phyloP scores from a whole-genome alignment of 2,329 filamentous ascomycete species.

The Fusarium sp. region DNA sequence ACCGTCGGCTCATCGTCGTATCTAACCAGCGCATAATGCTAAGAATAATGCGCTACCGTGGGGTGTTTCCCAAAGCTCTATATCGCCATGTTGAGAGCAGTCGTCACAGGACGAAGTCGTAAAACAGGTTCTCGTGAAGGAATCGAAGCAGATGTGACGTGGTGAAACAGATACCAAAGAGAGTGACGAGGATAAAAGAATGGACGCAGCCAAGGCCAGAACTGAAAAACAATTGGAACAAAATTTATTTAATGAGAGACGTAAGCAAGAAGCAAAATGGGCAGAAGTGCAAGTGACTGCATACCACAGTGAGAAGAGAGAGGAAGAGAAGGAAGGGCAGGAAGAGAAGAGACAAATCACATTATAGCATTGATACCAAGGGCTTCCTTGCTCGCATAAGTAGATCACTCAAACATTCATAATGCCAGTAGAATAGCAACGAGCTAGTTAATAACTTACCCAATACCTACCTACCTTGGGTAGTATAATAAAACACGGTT shows the following conservation, averaged over 20 bases:
- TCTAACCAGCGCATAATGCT: conserved; percentile 33
- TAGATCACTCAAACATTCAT: neutral
- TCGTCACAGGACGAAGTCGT: neutral
- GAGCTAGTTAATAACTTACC: conserved; percentile 17
- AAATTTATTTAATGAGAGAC: conserved; percentile 28
- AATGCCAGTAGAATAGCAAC: conserved; percentile 7
- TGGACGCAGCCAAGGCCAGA: conserved; percentile 41
- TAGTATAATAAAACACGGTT: conserved; percentile 9
- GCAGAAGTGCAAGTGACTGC: conserved; percentile 17
- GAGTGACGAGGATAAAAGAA: conserved; percentile 27
- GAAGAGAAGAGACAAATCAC: conserved; percentile 29
- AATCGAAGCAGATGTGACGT: conserved; percentile 16
- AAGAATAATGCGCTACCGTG: conserved; percentile 18
- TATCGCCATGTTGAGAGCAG: conserved; percentile 23
- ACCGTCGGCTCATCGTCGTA: conserved; percentile 24
- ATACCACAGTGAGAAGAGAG: conserved; percentile 1
- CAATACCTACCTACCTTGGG: neutral
- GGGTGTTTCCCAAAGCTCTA: conserved; percentile 22
- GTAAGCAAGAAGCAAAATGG: conserved; percentile 32
- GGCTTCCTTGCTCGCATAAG: conserved; percentile 40
- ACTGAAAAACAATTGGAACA: conserved; percentile 31
- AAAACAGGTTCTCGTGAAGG: conserved; percentile 9
- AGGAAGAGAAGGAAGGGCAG: neutral
- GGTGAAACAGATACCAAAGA: conserved; percentile 9
- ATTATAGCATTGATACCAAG: conserved; percentile 33